Percentiles rank a stretch among this genome's conserved stretches.
Conservation (phyloP, 2,329 filamentous ascomycete species). For the Neofusicoccum cordaticola region DNA sequence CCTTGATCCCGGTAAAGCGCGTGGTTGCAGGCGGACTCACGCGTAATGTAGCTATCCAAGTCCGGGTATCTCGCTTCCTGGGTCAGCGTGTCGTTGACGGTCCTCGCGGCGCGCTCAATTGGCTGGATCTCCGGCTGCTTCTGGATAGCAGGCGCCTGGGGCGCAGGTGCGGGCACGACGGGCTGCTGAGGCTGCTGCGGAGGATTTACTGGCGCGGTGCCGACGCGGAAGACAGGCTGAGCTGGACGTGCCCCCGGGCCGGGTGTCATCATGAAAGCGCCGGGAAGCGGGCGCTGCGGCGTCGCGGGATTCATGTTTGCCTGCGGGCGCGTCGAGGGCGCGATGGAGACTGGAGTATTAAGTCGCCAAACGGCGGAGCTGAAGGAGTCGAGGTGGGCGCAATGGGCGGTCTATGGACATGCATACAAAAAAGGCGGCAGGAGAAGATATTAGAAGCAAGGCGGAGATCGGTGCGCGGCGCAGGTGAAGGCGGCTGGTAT, state of each 20-base stretch:
- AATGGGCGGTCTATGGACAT: slow-evolving; percentile 1
- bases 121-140: slow-evolving; percentile 47
- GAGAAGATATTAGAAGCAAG: slow-evolving; percentile 2
- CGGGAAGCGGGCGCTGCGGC: slow-evolving; percentile 70
- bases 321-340: slow-evolving; percentile 10
- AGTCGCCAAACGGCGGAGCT: slow-evolving; percentile 8
- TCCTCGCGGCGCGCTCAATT: slow-evolving; percentile 75
- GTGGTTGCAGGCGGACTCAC: slow-evolving; percentile 53
- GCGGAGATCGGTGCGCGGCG: neutral
- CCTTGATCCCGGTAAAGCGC: neutral
- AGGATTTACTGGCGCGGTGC: slow-evolving; percentile 13
- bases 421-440: slow-evolving; percentile 3
- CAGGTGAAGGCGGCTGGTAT: neutral
- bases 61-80: slow-evolving; percentile 81
- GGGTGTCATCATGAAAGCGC: slow-evolving; percentile 74
- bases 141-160: neutral
- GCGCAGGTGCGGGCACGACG: slow-evolving; percentile 4
- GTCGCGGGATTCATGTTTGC: slow-evolving; percentile 44
- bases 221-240: slow-evolving; percentile 14
- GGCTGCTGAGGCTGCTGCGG: slow-evolving; percentile 13
- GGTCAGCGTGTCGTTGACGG: slow-evolving; percentile 75
- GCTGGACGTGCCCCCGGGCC: slow-evolving; percentile 29
- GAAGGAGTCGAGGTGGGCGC: slow-evolving; percentile 5
- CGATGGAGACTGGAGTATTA: slow-evolving; percentile 8
- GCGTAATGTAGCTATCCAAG: slow-evolving; percentile 82